Percentiles rank a stretch among this genome's conserved stretches.
Conservation (phyloP, 257 asterid genomes). For the Gardenia jasminoides region DNA sequence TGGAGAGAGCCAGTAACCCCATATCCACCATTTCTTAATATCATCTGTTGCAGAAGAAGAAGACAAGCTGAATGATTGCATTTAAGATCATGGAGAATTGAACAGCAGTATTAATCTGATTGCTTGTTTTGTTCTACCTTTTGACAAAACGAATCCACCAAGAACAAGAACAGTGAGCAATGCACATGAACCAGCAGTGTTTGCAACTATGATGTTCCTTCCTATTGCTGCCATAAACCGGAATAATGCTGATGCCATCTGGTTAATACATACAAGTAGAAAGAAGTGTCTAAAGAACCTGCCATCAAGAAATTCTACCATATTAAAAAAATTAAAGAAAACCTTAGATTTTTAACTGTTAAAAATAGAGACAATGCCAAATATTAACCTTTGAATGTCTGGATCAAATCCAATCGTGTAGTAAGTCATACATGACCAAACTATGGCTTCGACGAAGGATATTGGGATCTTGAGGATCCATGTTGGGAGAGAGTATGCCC, state of each 20-base stretch:
- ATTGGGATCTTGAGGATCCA: conserved; percentile 80
- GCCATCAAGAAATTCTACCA: conserved; percentile 8
- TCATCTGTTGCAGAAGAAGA: conserved; percentile 6
- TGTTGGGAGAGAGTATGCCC: conserved; percentile 83
- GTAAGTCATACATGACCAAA: conserved; percentile 81
- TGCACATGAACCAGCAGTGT: conserved; percentile 86
- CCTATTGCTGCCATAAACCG: conserved; percentile 87
- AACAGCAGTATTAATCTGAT: neutral
- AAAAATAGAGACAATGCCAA: neutral
- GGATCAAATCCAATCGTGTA: conserved; percentile 91
- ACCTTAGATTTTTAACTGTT: neutral
- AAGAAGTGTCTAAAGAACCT: conserved; percentile 69
- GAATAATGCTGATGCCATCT: conserved; percentile 86
- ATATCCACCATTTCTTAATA: conserved; percentile 72
- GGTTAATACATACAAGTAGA: conserved; percentile 68
- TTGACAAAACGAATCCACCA: conserved; percentile 86
- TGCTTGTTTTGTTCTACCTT: conserved; percentile 40
- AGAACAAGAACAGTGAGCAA: conserved; percentile 77
- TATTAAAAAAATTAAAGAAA: neutral
- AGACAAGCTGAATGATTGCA: neutral
- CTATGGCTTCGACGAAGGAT: conserved; percentile 61
- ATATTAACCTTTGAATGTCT: conserved; percentile 55
- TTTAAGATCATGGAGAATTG: neutral
- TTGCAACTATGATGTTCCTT: conserved; percentile 82
- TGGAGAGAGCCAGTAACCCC: conserved; percentile 98